Evolutionary conservation across 1,284 basidiomycete genomes (phyloP).

Genomic region (Retiboletus fuscus): DNA sequence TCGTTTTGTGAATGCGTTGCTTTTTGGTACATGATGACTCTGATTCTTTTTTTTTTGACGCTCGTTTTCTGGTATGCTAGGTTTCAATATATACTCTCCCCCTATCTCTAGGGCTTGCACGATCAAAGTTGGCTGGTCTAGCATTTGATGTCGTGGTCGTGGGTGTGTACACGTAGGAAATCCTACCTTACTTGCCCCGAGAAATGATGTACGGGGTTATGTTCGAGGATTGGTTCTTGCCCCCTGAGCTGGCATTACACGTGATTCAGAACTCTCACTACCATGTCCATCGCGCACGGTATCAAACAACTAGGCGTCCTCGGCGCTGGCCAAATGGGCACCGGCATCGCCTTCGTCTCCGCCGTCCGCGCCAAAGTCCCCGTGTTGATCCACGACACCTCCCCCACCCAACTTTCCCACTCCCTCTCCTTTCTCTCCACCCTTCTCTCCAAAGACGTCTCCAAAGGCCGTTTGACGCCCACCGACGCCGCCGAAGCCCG

Average conservation of each 20-base stretch:
- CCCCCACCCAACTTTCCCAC: constrained; percentile 72
- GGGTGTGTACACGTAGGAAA: no score
- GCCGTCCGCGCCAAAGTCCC: constrained; percentile 83
- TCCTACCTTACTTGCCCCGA: no score
- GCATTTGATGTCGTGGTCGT: constrained; percentile 8
- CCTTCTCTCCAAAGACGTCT: constrained; percentile 87
- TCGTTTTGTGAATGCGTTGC: constrained; percentile 40
- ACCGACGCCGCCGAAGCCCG: constrained; percentile 82
- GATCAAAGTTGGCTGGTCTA: constrained; percentile 30
- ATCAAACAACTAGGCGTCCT: constrained; percentile 77
- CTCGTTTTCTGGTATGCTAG: constrained; percentile 24
- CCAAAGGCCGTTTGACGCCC: constrained; percentile 83
- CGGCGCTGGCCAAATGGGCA: constrained; percentile 90
- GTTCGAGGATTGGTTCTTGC: no score
- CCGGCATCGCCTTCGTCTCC: constrained; percentile 88
- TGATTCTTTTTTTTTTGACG: constrained; percentile 33
- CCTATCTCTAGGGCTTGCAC: not conserved
- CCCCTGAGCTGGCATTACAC: constrained; percentile 23
- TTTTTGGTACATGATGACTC: constrained; percentile 34
- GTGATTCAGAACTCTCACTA: constrained; percentile 38
- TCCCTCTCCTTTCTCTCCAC: constrained; percentile 82
- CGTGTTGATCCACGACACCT: constrained; percentile 80
- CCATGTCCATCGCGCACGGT: constrained; percentile 72
- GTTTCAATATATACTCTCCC: constrained; percentile 20
- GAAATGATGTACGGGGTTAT: no score